Conservation (phyloP, 2,329 filamentous ascomycete genomes). For the Akanthomyces dipterigenus region DNA sequence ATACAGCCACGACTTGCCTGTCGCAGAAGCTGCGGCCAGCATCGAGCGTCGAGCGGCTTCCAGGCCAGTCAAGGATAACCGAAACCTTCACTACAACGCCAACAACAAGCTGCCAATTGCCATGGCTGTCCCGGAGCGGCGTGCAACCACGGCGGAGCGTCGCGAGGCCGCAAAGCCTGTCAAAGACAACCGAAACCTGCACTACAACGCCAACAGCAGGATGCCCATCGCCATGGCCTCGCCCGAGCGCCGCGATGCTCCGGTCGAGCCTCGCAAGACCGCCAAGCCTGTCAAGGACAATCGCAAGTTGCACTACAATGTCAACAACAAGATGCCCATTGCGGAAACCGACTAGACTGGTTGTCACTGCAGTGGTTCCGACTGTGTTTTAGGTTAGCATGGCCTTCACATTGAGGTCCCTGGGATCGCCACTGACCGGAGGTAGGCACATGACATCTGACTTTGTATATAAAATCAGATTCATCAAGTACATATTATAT, state of each 20-base stretch:
- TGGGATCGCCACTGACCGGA: not conserved
- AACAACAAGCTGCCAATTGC: not conserved
- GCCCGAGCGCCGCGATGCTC: not conserved
- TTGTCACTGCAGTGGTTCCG: not conserved
- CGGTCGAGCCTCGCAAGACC: not conserved
- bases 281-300: not conserved
- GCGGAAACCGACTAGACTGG: not conserved
- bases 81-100: not conserved
- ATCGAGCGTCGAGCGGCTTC: not conserved
- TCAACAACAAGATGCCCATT: not conserved
- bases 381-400: not conserved
- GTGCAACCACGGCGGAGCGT: not conserved
- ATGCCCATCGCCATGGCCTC: not conserved
- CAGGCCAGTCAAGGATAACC: not conserved
- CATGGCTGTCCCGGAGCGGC: not conserved
- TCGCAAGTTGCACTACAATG: not conserved
- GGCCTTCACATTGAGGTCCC: not conserved
- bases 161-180: not conserved
- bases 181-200: conserved; percentile 5
- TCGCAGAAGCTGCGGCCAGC: not conserved
- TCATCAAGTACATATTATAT: conserved; percentile 2
- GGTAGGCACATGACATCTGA: not conserved
- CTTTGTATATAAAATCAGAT: not conserved
- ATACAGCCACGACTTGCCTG: not conserved
- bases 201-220: not conserved